A percentile compares a stretch with the other conserved stretches of the same genome.
Evolutionary conservation across 2,329 filamentous ascomycete genomes (phyloP).

Genomic region (Epichloe sp.): DNA sequence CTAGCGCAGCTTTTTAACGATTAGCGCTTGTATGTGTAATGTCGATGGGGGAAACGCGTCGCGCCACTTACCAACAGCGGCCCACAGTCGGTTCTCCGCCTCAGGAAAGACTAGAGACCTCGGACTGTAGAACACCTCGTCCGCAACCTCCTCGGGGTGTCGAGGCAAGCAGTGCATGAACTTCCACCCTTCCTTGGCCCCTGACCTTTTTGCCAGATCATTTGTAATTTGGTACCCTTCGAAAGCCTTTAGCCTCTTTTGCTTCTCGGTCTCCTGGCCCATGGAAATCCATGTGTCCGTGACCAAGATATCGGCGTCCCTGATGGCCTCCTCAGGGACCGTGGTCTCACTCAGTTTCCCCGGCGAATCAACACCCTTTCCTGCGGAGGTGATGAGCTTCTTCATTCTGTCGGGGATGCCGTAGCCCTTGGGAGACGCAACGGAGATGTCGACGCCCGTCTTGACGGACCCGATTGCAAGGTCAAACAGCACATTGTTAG

Average conservation of each 20-base stretch:
- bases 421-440: slow-evolving; percentile 78
- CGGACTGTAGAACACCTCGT: slow-evolving; percentile 85
- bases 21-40: background rate
- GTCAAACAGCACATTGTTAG: slow-evolving; percentile 94
- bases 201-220: slow-evolving; percentile 69
- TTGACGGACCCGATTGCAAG: slow-evolving; percentile 79
- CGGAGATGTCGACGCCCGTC: slow-evolving; percentile 71
- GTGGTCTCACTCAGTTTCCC: slow-evolving; percentile 64
- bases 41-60: background rate
- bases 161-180: slow-evolving; percentile 98
- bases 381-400: slow-evolving; percentile 54
- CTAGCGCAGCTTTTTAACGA: slow-evolving; percentile 47
- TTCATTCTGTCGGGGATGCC: slow-evolving; percentile 66
- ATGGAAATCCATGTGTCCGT: slow-evolving; percentile 98
- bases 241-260: slow-evolving; percentile 68
- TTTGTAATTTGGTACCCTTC: slow-evolving; percentile 81
- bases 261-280: slow-evolving; percentile 82
- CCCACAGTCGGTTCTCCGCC: slow-evolving; percentile 89
- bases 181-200: slow-evolving; percentile 80
- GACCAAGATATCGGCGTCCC: slow-evolving; percentile 76
- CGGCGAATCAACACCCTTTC: slow-evolving; percentile 39
- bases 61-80: slow-evolving; percentile 54
- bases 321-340: slow-evolving; percentile 72
- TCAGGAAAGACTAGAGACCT: slow-evolving; percentile 84
- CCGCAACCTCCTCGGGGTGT: slow-evolving; percentile 82